A percentile compares a stretch with the other conserved stretches of the same genome.
Evolutionary conservation across 208 protist genomes (phyloP).

Genomic region (Wallacemonas sp.): DNA sequence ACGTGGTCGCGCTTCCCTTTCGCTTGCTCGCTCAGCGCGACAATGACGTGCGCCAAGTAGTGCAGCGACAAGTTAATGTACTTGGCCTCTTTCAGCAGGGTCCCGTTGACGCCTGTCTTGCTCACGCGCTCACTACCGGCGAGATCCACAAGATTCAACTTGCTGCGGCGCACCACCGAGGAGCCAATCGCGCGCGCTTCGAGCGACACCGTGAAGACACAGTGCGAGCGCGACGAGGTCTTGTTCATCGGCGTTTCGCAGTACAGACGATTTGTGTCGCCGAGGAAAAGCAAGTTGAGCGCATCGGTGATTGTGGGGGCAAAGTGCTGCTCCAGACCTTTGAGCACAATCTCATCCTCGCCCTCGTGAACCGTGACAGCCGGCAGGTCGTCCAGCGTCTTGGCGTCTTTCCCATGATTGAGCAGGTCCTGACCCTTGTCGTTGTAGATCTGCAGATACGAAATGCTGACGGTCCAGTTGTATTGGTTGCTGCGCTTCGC

Average conservation of each 20-base stretch:
- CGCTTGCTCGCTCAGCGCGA: constrained; percentile 80
- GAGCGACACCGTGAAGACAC: constrained; percentile 87
- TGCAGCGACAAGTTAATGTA: constrained; percentile 93
- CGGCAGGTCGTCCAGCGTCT: constrained; percentile 68
- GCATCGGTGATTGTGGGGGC: constrained; percentile 76
- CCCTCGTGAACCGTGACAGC: constrained; percentile 64
- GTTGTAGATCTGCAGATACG: constrained; percentile 93
- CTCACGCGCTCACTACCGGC: constrained; percentile 92
- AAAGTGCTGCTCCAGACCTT: constrained; percentile 60
- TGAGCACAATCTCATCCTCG: constrained; percentile 64
- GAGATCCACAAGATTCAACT: constrained; percentile 92
- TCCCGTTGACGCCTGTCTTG: constrained; percentile 83
- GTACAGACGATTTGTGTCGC: constrained; percentile 85
- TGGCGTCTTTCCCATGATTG: constrained; percentile 88
- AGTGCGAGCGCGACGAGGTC: constrained; percentile 92
- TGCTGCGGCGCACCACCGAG: constrained; percentile 58
- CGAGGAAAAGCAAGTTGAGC: constrained; percentile 83
- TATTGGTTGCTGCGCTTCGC: constrained; percentile 29
- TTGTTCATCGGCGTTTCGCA: constrained; percentile 94
- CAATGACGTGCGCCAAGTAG: constrained; percentile 88
- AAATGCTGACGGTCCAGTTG: constrained; percentile 56
- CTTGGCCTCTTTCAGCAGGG: constrained; percentile 73
- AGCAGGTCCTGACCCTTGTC: constrained; percentile 91
- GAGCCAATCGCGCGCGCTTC: constrained; percentile 56
- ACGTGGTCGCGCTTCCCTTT: constrained; percentile 87